Evolutionary conservation across 768 basidiomycete genomes (phyloP).

Genomic region (Suillus placidus): DNA sequence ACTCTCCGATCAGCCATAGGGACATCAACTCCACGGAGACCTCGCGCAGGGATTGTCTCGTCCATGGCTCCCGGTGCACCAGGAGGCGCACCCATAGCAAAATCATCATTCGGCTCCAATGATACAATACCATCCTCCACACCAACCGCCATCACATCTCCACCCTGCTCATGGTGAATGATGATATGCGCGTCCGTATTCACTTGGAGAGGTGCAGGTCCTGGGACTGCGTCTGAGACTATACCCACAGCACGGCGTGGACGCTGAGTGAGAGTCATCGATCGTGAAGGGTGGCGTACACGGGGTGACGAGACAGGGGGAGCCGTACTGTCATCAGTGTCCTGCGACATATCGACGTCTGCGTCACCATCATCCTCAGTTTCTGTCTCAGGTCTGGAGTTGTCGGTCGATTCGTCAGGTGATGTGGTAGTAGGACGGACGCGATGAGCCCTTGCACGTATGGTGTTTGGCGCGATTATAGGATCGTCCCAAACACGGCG

Average conservation of each 20-base stretch:
- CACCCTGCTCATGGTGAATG: conserved; percentile 49
- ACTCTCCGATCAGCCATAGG: conserved; percentile 34
- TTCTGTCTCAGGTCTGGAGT: conserved; percentile 72
- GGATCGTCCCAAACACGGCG: conserved; percentile 61
- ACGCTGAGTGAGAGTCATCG: conserved; percentile 35
- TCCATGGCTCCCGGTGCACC: conserved; percentile 85
- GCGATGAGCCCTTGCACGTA: conserved; percentile 35
- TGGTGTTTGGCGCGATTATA: conserved; percentile 22
- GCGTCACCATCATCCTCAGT: conserved; percentile 74
- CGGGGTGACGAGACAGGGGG: conserved; percentile 32
- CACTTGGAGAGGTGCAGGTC: conserved; percentile 39
- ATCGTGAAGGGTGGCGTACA: conserved; percentile 32
- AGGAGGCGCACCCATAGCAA: conserved; percentile 88
- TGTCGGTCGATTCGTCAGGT: conserved; percentile 47
- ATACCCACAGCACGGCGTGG: conserved; percentile 51
- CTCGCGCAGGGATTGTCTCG: conserved; percentile 27
- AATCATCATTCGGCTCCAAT: conserved; percentile 82
- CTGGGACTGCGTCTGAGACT: conserved; percentile 41
- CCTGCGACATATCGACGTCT: conserved; percentile 52
- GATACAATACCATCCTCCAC: conserved; percentile 79
- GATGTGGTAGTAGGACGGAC: conserved; percentile 38
- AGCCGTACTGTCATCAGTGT: conserved; percentile 34
- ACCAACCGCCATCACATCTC: conserved; percentile 47
- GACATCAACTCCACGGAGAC: conserved; percentile 29
- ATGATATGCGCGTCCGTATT: conserved; percentile 54